Evolutionary conservation across 139 green algal genomes (phyloP).

Genomic region (Chlorella sp.): DNA sequence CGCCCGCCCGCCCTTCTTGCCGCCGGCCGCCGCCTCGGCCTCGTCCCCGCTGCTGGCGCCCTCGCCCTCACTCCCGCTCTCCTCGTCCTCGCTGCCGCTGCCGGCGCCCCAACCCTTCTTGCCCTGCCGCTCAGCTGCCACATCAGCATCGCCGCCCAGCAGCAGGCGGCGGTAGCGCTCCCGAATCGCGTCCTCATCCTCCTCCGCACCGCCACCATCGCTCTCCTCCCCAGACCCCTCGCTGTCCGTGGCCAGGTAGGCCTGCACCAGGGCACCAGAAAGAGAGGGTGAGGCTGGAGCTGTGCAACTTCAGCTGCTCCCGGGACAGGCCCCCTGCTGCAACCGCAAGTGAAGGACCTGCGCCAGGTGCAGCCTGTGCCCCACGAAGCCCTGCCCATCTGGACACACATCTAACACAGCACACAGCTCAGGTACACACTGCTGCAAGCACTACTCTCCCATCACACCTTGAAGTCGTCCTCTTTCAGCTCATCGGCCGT

Average conservation of each 20-base stretch:
- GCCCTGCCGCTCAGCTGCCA: conserved; percentile 42
- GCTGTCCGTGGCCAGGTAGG: conserved; percentile 51
- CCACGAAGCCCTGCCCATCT: too few relatives aligned
- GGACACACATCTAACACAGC: too few relatives aligned
- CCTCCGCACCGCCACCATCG: conserved; percentile 40
- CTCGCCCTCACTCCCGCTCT: not conserved
- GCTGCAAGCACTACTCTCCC: too few relatives aligned
- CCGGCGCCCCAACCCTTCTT: conserved; percentile 67
- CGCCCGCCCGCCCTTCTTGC: conserved; percentile 13
- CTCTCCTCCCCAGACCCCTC: conserved; percentile 48
- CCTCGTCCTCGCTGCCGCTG: conserved; percentile 15
- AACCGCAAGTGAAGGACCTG: too few relatives aligned
- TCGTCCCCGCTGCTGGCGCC: not conserved
- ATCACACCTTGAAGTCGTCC: conserved; percentile 81
- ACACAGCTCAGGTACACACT: too few relatives aligned
- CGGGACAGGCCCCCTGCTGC: too few relatives aligned
- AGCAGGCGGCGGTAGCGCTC: conserved; percentile 64
- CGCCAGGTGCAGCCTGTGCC: too few relatives aligned
- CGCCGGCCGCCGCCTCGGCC: not conserved
- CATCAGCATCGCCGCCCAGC: conserved; percentile 33
- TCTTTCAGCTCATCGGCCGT: conserved; percentile 89
- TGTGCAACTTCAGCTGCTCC: too few relatives aligned
- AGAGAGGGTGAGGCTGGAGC: too few relatives aligned
- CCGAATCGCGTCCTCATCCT: conserved; percentile 59
- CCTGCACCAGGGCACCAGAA: not conserved